Conservation (phyloP, 805 yeast species). For the Yamadazyma paraphyllophila region DNA sequence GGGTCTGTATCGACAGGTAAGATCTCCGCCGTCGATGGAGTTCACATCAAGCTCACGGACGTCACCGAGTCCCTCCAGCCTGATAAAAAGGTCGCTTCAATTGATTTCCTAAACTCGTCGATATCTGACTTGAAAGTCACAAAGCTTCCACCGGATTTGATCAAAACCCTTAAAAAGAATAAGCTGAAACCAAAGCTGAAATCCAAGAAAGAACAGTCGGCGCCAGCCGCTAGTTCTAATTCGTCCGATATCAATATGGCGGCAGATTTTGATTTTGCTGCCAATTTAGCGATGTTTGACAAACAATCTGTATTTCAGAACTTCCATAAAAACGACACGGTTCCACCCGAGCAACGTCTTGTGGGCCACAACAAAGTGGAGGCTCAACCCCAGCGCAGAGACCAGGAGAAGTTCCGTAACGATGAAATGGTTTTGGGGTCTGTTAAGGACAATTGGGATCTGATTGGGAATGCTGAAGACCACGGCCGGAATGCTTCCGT, state of each 20-base stretch:
- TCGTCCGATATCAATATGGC: constrained; percentile 12
- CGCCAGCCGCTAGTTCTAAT: not conserved
- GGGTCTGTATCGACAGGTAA: constrained; percentile 35
- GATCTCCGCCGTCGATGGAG: constrained; percentile 31
- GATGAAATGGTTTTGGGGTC: constrained; percentile 70
- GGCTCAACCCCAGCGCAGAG: constrained; percentile 14
- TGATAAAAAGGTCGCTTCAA: constrained; percentile 10
- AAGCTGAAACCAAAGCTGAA: constrained; percentile 2
- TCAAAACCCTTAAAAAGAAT: constrained; percentile 15
- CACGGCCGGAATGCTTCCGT: constrained; percentile 11
- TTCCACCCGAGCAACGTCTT: constrained; percentile 58
- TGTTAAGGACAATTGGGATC: constrained; percentile 55
- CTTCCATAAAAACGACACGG: constrained; percentile 60
- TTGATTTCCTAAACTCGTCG: constrained; percentile 30
- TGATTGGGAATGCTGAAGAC: constrained; percentile 24
- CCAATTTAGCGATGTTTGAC: constrained; percentile 78
- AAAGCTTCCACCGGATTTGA: constrained; percentile 45
- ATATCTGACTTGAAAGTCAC: constrained; percentile 57
- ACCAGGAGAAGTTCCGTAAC: constrained; percentile 53
- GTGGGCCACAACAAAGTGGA: constrained; percentile 69
- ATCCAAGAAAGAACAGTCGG: constrained; percentile 5
- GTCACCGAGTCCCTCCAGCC: constrained; percentile 14
- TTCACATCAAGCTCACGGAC: constrained; percentile 26
- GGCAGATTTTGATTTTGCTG: constrained; percentile 79
- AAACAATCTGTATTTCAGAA: constrained; percentile 77